Conservation (phyloP, 2,329 filamentous ascomycete species). For the Stromatinia cepivora region DNA sequence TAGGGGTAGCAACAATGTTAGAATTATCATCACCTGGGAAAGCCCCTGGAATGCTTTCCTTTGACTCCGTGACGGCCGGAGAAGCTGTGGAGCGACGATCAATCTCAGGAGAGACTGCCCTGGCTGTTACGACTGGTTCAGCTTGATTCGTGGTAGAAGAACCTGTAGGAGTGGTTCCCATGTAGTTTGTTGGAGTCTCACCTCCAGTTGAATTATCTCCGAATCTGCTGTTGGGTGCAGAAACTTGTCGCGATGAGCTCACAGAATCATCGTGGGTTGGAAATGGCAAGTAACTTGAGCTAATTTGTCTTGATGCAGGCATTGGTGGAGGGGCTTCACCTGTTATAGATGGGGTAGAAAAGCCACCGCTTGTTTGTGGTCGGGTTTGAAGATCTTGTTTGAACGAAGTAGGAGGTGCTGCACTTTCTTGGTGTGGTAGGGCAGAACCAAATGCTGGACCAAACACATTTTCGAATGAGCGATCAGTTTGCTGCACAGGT, state of each 20-base stretch:
- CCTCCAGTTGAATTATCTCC: slow-evolving; percentile 49
- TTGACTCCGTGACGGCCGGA: slow-evolving; percentile 36
- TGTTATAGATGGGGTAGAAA: slow-evolving; percentile 55
- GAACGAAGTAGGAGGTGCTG: slow-evolving; percentile 60
- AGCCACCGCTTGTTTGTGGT: slow-evolving; percentile 34
- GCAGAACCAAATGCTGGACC: slow-evolving; percentile 62
- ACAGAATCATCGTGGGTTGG: slow-evolving; percentile 64
- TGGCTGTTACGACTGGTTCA: slow-evolving; percentile 29
- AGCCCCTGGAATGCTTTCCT: slow-evolving; percentile 50
- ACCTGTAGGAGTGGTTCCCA: slow-evolving; percentile 38
- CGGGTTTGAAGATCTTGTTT: slow-evolving; percentile 45
- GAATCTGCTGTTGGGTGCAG: slow-evolving; percentile 67
- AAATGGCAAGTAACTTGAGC: slow-evolving; percentile 73
- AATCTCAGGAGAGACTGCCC: slow-evolving; percentile 36
- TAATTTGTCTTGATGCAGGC: slow-evolving; percentile 74
- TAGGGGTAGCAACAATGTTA: slow-evolving; percentile 50
- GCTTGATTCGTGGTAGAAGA: slow-evolving; percentile 37
- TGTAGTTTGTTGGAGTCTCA: slow-evolving; percentile 44
- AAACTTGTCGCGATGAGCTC: slow-evolving; percentile 75
- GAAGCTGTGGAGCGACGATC: slow-evolving; percentile 40
- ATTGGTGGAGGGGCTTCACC: slow-evolving; percentile 60
- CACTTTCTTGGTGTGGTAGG: slow-evolving; percentile 43
- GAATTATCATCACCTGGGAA: slow-evolving; percentile 52
- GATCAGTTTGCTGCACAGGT: slow-evolving; percentile 53
- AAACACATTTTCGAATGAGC: slow-evolving; percentile 84